Evolutionary conservation across 2,329 filamentous ascomycete genomes (phyloP), one percentile per base, ranked within the genome.

Genomic region (Penicillium sp.): DNA sequence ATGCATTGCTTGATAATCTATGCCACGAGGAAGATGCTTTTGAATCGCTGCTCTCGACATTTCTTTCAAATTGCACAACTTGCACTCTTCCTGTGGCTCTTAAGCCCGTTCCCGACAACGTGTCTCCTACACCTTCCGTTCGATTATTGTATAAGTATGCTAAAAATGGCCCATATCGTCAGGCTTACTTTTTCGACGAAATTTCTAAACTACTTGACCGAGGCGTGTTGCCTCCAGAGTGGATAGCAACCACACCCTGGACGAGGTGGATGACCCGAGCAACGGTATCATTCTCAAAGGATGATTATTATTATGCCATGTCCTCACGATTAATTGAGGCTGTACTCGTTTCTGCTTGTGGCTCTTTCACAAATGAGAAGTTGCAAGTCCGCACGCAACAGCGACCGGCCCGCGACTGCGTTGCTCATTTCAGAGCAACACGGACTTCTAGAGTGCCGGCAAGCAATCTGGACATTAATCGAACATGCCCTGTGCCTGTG

Each of bases 181-280:
- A 63, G 39, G 68, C 68, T 41, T 77, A 66, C 56, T 63, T 70
- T 22, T 75, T 72, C 48, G 62, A 65, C 16, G 71, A 76, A 51
- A 41, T 77, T 49, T 62, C 70, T n/a, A 67, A 64, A 35, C 70
- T 77, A 50, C 63, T 77, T 31, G 39, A 57, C n/a, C 67, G 70
- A 21, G 63, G 68, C 7, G 63, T 62, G 5, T 21, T 77, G 13
- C 73, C 74, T 11, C 63, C 70, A 16, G 72, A 77, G 56, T 77
- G 75, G 74, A 72, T 77, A 69, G 73, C 74, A 41, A 77, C 75
- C 14, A 70, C 62, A 19, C 55, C 60, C 14, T 75, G 75, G 72
- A 75, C 72, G 44, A 58, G 59, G 7, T 74, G 70, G 56, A 65
- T 77, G 63, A 67, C 69, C 33, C 62, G 65, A 22, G 75, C 75